Percentiles rank a stretch among this genome's conserved stretches.
phyloP scores from a whole-genome alignment of 2,329 filamentous ascomycete species.

The Colletotrichum navitas region DNA sequence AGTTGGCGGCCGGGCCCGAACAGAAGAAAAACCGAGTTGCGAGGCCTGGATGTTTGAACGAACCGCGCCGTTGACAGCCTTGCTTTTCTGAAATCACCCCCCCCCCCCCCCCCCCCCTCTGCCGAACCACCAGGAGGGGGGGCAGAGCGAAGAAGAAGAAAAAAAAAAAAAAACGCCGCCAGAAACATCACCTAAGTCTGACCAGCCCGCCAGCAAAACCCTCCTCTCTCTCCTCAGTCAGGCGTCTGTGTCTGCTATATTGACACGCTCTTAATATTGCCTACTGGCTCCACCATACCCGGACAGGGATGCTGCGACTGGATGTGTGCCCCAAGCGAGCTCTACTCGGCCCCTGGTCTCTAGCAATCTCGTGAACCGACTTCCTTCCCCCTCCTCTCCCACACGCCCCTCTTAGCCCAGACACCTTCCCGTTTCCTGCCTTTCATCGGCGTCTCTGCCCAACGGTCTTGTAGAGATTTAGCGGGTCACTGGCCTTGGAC shows the following conservation, averaged over 20 bases:
- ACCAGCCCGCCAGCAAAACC: constrained; percentile 37
- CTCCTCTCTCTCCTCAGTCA: constrained; percentile 34
- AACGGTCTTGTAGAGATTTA: constrained; percentile 62
- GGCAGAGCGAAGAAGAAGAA: neutral
- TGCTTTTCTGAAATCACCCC: constrained; percentile 19
- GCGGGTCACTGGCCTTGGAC: constrained; percentile 55
- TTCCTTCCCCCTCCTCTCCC: constrained; percentile 47
- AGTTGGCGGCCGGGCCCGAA: constrained; percentile 37
- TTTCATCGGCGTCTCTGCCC: constrained; percentile 56
- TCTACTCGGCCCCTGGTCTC: constrained; percentile 49
- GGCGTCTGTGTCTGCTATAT: constrained; percentile 43
- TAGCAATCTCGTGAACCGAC: constrained; percentile 62
- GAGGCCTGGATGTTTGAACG: constrained; percentile 34
- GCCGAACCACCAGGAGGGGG: neutral
- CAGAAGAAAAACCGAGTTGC: constrained; percentile 14
- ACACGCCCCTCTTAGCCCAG: constrained; percentile 45
- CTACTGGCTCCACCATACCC: constrained; percentile 39
- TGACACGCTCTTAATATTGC: constrained; percentile 41
- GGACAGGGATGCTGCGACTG: constrained; percentile 40
- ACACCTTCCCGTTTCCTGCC: constrained; percentile 56
- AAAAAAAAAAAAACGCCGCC: neutral
- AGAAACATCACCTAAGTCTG: constrained; percentile 36
- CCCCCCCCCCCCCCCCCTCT: constrained; percentile 27
- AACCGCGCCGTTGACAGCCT: constrained; percentile 35
- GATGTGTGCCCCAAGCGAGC: constrained; percentile 52